Evolutionary conservation across 1,139 yeast genomes (phyloP).

Genomic region (Geotrichum candidum): DNA sequence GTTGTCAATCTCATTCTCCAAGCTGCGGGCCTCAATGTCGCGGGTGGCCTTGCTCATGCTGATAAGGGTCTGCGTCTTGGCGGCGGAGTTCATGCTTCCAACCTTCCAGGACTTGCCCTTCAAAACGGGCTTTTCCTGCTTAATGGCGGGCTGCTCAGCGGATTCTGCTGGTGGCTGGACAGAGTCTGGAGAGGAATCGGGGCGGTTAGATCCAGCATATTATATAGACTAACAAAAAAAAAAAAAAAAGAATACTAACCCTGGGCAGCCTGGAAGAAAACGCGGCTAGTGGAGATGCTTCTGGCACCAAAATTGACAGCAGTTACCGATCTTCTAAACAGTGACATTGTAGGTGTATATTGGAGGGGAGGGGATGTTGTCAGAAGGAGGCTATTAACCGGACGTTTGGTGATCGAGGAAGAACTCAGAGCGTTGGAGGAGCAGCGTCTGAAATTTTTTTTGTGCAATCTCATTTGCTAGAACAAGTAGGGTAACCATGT

Average conservation of each 20-base stretch:
- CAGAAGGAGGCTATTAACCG: background rate
- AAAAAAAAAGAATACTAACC: background rate
- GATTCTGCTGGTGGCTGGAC: background rate
- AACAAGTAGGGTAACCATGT: background rate
- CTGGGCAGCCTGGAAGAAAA: background rate
- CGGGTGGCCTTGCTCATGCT: background rate
- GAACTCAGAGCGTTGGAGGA: background rate
- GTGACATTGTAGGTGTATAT: background rate
- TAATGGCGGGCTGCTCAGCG: background rate
- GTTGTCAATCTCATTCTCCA: slow-evolving; percentile 22
- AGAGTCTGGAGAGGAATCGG: background rate
- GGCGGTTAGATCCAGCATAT: background rate
- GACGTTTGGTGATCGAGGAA: background rate
- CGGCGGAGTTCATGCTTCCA: background rate
- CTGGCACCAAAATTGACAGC: background rate
- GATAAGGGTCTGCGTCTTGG: background rate
- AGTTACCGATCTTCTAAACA: background rate
- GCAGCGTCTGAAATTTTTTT: background rate
- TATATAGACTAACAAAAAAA: background rate
- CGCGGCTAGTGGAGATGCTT: background rate
- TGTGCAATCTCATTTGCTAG: background rate
- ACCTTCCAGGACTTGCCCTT: background rate
- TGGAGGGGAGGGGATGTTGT: background rate
- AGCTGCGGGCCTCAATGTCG: slow-evolving; percentile 1
- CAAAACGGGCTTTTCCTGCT: background rate